A percentile compares a stretch with the other conserved stretches of the same genome.
Conservation (phyloP, 2,329 filamentous ascomycete species). For the Colletotrichum scovillei region DNA sequence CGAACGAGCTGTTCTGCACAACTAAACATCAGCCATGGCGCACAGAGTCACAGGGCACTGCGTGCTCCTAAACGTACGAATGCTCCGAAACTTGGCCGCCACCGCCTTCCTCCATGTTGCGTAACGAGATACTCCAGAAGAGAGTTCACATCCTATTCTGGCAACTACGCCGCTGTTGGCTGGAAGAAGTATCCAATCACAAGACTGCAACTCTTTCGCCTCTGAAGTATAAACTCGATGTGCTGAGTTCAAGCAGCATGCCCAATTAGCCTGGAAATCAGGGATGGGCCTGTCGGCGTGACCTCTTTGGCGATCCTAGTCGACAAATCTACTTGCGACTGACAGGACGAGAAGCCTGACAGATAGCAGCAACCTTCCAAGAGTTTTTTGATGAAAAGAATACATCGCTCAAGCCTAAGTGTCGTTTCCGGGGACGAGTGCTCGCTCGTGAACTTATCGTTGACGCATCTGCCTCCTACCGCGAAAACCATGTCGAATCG, state of each 20-base stretch:
- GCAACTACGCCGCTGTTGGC: neutral
- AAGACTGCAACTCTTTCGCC: neutral
- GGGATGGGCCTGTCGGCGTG: neutral
- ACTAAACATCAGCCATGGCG: neutral
- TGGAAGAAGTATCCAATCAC: neutral
- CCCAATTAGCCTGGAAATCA: neutral
- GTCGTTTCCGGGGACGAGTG: neutral
- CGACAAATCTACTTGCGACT: neutral
- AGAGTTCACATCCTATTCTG: neutral
- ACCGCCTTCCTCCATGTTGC: neutral
- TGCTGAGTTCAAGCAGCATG: neutral
- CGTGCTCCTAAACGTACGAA: neutral
- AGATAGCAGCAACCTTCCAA: neutral
- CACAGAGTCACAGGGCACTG: neutral
- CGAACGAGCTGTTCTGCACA: neutral
- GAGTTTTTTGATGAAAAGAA: neutral
- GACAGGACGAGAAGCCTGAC: neutral
- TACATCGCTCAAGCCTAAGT: neutral
- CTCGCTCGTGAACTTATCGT: neutral
- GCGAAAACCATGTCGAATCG: neutral
- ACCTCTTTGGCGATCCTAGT: neutral
- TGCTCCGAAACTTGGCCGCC: neutral
- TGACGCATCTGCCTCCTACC: neutral
- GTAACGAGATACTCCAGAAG: neutral
- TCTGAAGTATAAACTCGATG: neutral